These are phyloP conservation scores for Trypanosoma brucei DNA, from an alignment of 208 protist species.

Conservation along the genomic window DNA sequence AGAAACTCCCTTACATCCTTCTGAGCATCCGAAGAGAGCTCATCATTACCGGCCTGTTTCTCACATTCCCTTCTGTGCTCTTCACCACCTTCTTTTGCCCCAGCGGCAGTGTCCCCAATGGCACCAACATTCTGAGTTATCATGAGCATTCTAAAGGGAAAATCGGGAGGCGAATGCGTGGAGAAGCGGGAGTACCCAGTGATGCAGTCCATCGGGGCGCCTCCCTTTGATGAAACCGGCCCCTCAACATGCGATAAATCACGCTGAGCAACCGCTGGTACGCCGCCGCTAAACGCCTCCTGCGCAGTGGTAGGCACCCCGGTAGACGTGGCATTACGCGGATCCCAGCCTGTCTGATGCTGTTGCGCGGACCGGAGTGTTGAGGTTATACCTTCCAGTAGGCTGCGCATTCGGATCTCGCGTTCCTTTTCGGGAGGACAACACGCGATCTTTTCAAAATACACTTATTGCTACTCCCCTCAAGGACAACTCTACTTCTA, in stretches of 20 bases:
- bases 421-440: background rate
- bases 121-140: slow-evolving; percentile 79
- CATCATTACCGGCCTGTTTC: background rate
- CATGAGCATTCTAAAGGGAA: slow-evolving; percentile 49
- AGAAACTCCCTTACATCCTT: slow-evolving; percentile 38
- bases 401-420: slow-evolving; percentile 16
- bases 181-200: slow-evolving; percentile 7
- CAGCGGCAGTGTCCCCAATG: slow-evolving; percentile 22
- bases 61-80: background rate
- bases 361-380: slow-evolving; percentile 18
- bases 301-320: background rate
- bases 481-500: too few species aligned
- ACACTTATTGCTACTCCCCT: too few species aligned
- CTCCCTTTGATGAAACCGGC: background rate
- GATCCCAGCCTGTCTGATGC: background rate
- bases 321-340: background rate
- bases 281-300: background rate
- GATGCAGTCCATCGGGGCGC: background rate
- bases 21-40: slow-evolving; percentile 12
- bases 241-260: background rate
- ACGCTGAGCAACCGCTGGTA: background rate
- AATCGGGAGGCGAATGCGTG: slow-evolving; percentile 10
- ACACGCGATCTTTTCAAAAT: background rate
- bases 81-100: background rate
- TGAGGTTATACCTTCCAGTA: slow-evolving; percentile 27